Conservation (phyloP, 768 basidiomycete genomes). For the Rossbeevera mucosa region DNA sequence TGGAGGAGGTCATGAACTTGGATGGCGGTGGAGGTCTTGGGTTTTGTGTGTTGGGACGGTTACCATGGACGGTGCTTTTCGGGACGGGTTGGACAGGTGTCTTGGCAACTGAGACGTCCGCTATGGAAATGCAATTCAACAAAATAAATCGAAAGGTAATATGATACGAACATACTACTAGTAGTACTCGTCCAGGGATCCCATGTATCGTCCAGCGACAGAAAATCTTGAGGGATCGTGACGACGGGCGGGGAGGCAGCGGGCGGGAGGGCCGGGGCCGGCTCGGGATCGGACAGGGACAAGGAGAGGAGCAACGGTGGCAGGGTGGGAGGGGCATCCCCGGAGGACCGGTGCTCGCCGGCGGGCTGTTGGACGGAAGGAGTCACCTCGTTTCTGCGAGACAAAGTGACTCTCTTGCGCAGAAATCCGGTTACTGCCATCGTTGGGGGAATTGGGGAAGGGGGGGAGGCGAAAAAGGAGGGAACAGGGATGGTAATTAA, state of each 20-base stretch:
- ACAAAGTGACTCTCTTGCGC: constrained; percentile 43
- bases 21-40: background rate
- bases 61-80: constrained; percentile 14
- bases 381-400: too few relatives aligned
- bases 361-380: background rate
- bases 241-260: constrained; percentile 17
- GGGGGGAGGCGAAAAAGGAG: background rate
- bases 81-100: constrained; percentile 7
- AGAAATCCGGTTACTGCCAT: constrained; percentile 50
- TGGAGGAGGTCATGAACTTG: background rate
- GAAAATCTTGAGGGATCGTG: background rate
- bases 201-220: constrained; percentile 12
- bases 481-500: background rate
- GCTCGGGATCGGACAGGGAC: constrained; percentile 28
- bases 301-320: constrained; percentile 42
- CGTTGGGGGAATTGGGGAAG: background rate
- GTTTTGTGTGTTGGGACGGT: constrained; percentile 7
- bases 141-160: too few relatives aligned
- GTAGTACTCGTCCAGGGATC: constrained; percentile 23
- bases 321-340: constrained; percentile 24
- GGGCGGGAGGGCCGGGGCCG: constrained; percentile 3
- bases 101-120: constrained; percentile 20
- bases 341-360: constrained; percentile 5
- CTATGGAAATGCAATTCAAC: too few relatives aligned
- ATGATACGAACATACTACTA: too few relatives aligned